Evolutionary conservation across 2,329 filamentous ascomycete genomes (phyloP).

Genomic region (Scytalidium sp.): DNA sequence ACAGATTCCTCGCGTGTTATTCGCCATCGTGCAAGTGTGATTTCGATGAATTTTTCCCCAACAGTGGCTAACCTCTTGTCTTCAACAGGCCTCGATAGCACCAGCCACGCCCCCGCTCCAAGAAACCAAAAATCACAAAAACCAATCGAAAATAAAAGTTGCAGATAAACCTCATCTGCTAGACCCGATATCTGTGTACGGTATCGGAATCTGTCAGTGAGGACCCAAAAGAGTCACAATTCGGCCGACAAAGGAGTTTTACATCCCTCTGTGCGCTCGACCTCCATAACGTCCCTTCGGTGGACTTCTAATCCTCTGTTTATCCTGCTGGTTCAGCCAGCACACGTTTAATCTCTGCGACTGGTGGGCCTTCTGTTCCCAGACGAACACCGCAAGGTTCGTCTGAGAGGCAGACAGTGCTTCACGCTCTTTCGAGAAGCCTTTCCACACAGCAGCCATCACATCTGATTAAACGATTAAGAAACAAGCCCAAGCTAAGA

Average conservation of each 20-base stretch:
- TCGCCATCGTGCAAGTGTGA: too few relatives aligned
- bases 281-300: constrained; percentile 84
- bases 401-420: constrained; percentile 98
- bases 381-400: constrained; percentile 90
- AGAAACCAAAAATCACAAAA: constrained; percentile 24
- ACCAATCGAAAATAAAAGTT: constrained; percentile 26
- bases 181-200: constrained; percentile 77
- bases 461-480: constrained; percentile 2
- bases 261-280: constrained; percentile 77
- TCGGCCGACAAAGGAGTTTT: constrained; percentile 79
- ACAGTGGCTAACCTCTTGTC: constrained; percentile 10
- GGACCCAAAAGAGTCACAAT: constrained; percentile 71
- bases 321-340: constrained; percentile 87
- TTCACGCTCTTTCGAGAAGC: constrained; percentile 61
- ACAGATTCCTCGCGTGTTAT: too few relatives aligned
- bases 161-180: constrained; percentile 71
- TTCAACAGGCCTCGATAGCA: constrained; percentile 58
- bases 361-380: constrained; percentile 97
- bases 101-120: constrained; percentile 37
- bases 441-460: constrained; percentile 1
- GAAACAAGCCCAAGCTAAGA: background rate
- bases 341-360: constrained; percentile 57
- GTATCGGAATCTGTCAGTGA: constrained; percentile 81
- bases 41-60: constrained; percentile 15
- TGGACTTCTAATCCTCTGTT: constrained; percentile 53